phyloP scores from a whole-genome alignment of 2,329 filamentous ascomycete genomes.

The Penicillium vulpinum region DNA sequence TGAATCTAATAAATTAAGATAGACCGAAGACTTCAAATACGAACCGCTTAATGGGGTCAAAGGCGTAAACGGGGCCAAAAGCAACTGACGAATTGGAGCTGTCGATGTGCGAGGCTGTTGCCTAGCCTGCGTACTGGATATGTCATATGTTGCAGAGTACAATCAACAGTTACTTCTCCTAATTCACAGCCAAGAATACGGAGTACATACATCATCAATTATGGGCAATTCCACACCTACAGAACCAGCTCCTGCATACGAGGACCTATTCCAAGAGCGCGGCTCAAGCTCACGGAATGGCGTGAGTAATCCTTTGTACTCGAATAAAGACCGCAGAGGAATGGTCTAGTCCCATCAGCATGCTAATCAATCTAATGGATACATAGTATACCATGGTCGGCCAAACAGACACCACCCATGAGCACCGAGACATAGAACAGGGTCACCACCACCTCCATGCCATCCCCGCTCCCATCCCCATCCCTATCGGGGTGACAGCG shows the following conservation, averaged over 20 bases:
- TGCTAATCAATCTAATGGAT: neutral
- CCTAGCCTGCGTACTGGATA: neutral
- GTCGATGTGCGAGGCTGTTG: neutral
- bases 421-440: neutral
- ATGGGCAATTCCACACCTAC: slow-evolving; percentile 4
- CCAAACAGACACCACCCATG: neutral
- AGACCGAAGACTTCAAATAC: too few species aligned
- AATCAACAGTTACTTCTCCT: too few species aligned
- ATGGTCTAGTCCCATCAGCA: neutral
- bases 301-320: slow-evolving; percentile 2
- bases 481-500: neutral
- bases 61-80: neutral
- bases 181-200: too few species aligned
- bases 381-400: slow-evolving; percentile 5
- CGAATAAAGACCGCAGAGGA: too few species aligned
- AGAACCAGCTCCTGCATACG: slow-evolving; percentile 15
- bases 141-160: neutral
- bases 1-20: too few species aligned
- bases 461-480: too few species aligned
- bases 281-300: slow-evolving; percentile 9
- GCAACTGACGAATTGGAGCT: neutral
- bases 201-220: neutral
- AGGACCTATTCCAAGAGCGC: slow-evolving; percentile 14
- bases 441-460: neutral
- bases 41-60: too few species aligned